A percentile compares a stretch with the other conserved stretches of the same genome.
phyloP scores from a whole-genome alignment of 2,329 filamentous ascomycete genomes.

The Cladosporium halotolerans region DNA sequence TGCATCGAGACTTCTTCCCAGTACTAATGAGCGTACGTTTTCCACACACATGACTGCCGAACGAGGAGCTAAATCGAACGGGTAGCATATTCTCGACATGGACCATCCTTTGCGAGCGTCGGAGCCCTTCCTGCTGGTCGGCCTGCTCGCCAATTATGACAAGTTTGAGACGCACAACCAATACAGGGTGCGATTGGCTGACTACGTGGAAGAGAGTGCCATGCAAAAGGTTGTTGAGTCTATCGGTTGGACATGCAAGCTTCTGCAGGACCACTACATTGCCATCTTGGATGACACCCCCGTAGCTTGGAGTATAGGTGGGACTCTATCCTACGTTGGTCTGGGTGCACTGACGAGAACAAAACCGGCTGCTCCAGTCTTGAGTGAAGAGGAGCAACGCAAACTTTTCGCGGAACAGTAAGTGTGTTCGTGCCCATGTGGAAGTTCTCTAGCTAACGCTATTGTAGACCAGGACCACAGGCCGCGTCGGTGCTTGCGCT shows the following conservation, averaged over 20 bases:
- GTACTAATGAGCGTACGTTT: constrained; percentile 78
- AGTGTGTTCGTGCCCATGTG: constrained; percentile 27
- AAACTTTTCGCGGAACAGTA: constrained; percentile 73
- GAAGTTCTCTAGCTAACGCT: not conserved
- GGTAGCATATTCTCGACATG: constrained; percentile 31
- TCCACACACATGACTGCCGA: not conserved
- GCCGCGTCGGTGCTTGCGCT: constrained; percentile 75
- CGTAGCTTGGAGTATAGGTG: constrained; percentile 79
- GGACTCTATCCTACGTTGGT: constrained; percentile 76
- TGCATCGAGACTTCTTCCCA: constrained; percentile 88
- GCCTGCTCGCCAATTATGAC: constrained; percentile 93
- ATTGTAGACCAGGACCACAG: constrained; percentile 65
- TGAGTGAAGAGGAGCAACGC: constrained; percentile 75
- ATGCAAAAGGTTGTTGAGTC: constrained; percentile 76
- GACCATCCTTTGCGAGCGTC: constrained; percentile 55
- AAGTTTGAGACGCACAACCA: constrained; percentile 99
- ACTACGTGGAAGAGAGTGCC: constrained; percentile 87
- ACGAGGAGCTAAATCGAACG: constrained; percentile 49
- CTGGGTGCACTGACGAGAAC: constrained; percentile 64
- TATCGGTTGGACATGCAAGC: constrained; percentile 65
- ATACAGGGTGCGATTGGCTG: constrained; percentile 82
- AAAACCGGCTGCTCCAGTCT: constrained; percentile 52
- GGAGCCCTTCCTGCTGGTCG: constrained; percentile 74
- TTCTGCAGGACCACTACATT: constrained; percentile 68
- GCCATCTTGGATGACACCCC: constrained; percentile 84